phyloP scores from a whole-genome alignment of 2,329 filamentous ascomycete species.

The Xenoacremonium recifei region DNA sequence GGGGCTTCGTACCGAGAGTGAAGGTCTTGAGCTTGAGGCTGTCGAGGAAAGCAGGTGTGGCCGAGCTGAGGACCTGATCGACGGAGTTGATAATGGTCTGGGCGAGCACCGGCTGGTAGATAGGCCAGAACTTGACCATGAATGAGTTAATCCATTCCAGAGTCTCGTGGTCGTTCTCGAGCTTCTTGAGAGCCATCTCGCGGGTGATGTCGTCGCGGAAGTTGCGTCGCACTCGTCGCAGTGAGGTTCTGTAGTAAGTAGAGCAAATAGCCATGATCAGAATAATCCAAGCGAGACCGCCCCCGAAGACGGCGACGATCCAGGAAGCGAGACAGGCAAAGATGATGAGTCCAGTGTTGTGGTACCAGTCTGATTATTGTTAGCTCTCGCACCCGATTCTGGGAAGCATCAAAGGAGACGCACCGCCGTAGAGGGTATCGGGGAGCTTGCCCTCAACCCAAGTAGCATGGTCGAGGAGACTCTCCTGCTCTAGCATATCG shows the following conservation, averaged over 20 bases:
- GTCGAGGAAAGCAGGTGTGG: constrained; percentile 89
- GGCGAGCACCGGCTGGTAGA: constrained; percentile 91
- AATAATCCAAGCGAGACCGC: constrained; percentile 89
- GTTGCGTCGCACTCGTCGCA: constrained; percentile 90
- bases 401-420: constrained; percentile 20
- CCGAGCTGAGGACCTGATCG: constrained; percentile 90
- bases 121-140: constrained; percentile 98
- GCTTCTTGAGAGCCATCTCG: constrained; percentile 79
- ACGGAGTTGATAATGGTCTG: constrained; percentile 91
- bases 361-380: constrained; percentile 80
- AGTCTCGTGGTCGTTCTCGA: constrained; percentile 89
- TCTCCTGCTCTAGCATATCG: constrained; percentile 57
- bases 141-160: constrained; percentile 99
- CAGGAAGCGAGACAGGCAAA: constrained; percentile 91
- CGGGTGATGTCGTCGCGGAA: constrained; percentile 92
- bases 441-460: constrained; percentile 80
- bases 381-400: constrained; percentile 3
- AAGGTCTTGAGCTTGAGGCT: constrained; percentile 93
- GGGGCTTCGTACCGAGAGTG: constrained; percentile 90
- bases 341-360: constrained; percentile 90
- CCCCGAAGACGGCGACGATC: constrained; percentile 85
- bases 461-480: constrained; percentile 82
- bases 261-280: constrained; percentile 89
- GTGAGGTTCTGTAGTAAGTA: constrained; percentile 95
- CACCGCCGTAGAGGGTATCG: constrained; percentile 88